phyloP scores from a whole-genome alignment of 2,329 filamentous ascomycete genomes.

The Onygenales sp. region DNA sequence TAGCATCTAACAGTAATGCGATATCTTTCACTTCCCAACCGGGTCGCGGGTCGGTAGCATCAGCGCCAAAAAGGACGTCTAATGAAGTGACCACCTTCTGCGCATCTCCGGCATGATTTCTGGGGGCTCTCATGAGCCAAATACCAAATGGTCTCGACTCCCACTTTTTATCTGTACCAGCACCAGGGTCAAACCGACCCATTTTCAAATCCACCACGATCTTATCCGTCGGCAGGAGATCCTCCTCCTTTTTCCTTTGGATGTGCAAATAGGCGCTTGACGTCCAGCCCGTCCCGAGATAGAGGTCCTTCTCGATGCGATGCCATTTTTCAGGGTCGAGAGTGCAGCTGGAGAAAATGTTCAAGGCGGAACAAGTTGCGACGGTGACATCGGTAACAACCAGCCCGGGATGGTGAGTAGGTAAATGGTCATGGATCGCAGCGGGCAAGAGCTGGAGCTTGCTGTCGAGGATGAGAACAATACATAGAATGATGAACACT shows the following conservation, averaged over 20 bases:
- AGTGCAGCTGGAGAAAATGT: slow-evolving; percentile 64
- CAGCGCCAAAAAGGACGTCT: slow-evolving; percentile 80
- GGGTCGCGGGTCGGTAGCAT: slow-evolving; percentile 79
- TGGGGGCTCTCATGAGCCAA: slow-evolving; percentile 70
- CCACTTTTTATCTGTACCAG: slow-evolving; percentile 55
- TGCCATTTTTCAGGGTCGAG: slow-evolving; percentile 68
- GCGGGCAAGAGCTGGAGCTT: slow-evolving; percentile 79
- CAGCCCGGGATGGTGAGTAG: slow-evolving; percentile 71
- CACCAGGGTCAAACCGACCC: slow-evolving; percentile 59
- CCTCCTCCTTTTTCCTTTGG: slow-evolving; percentile 75
- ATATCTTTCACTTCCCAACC: slow-evolving; percentile 75
- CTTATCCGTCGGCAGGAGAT: slow-evolving; percentile 62
- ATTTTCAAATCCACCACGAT: slow-evolving; percentile 73
- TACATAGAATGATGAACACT: slow-evolving; percentile 55
- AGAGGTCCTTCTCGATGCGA: slow-evolving; percentile 81
- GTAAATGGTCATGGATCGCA: slow-evolving; percentile 77
- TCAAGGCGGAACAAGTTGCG: slow-evolving; percentile 64
- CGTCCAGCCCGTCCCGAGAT: slow-evolving; percentile 64
- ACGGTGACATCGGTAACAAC: slow-evolving; percentile 81
- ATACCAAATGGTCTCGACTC: slow-evolving; percentile 67
- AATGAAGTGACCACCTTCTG: slow-evolving; percentile 66
- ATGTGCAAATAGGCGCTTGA: slow-evolving; percentile 73
- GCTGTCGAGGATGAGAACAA: slow-evolving; percentile 76
- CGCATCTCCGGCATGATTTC: slow-evolving; percentile 64
- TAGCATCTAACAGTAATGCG: slow-evolving; percentile 55